Evolutionary conservation across 805 yeast species (phyloP).

Genomic region (Komagataella kurtzmanii): DNA sequence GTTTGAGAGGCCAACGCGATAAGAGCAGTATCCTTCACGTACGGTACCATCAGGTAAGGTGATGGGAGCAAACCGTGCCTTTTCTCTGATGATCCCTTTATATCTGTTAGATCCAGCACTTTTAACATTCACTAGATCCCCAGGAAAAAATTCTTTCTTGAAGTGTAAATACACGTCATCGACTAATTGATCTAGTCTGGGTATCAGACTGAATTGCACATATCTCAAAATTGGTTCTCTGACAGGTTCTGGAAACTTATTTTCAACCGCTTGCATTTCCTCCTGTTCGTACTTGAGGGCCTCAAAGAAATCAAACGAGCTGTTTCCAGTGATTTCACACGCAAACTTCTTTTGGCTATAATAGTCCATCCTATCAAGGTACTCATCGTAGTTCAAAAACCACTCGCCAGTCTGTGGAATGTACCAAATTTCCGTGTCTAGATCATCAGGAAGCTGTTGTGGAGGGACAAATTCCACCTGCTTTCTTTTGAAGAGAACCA

Average conservation of each 20-base stretch:
- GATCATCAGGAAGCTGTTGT: constrained; percentile 40
- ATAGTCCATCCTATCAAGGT: constrained; percentile 58
- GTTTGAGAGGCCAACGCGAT: constrained; percentile 48
- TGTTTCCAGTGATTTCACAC: constrained; percentile 91
- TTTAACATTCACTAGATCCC: constrained; percentile 65
- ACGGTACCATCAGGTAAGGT: constrained; percentile 20
- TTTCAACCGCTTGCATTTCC: constrained; percentile 54
- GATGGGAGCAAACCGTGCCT: constrained; percentile 58
- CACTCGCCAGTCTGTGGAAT: constrained; percentile 84
- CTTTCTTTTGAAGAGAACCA: constrained; percentile 67
- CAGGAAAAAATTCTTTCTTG: constrained; percentile 80
- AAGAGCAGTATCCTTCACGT: constrained; percentile 42
- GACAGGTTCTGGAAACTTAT: constrained; percentile 78
- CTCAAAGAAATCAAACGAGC: constrained; percentile 82
- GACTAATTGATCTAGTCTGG: constrained; percentile 76
- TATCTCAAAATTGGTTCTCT: constrained; percentile 84
- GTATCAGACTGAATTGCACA: constrained; percentile 68
- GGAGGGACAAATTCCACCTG: constrained; percentile 49
- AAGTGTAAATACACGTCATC: constrained; percentile 74
- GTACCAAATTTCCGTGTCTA: constrained; percentile 57
- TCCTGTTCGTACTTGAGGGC: constrained; percentile 68
- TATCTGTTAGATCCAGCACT: constrained; percentile 26
- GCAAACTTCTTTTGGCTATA: constrained; percentile 70
- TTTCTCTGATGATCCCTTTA: constrained; percentile 66
- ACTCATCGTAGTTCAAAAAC: constrained; percentile 68